Percentiles rank a stretch among this genome's conserved stretches.
These are phyloP conservation scores for Samsoniella hepiali DNA, from an alignment of 2,329 filamentous ascomycete genomes.

Conservation along the genomic window DNA sequence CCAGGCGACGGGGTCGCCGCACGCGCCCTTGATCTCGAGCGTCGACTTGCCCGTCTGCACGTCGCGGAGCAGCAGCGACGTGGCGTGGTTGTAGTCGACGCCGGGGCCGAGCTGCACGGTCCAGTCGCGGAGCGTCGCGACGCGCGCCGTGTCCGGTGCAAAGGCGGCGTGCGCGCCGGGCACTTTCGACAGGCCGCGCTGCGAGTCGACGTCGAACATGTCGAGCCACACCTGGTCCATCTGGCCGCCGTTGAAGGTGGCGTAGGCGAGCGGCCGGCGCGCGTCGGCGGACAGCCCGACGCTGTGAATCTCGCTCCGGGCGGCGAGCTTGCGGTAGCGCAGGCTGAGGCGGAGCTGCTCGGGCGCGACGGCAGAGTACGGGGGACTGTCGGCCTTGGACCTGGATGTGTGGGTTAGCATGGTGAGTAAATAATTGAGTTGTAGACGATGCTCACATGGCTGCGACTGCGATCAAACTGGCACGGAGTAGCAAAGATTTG, in stretches of 20 bases:
- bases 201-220: constrained; percentile 30
- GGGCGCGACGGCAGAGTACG: constrained; percentile 12
- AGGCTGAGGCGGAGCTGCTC: constrained; percentile 25
- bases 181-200: constrained; percentile 30
- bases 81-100: constrained; percentile 31
- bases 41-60: constrained; percentile 30
- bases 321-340: constrained; percentile 28
- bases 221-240: constrained; percentile 36
- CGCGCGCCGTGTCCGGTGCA: constrained; percentile 20
- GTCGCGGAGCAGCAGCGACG: constrained; percentile 32
- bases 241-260: constrained; percentile 30
- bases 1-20: constrained; percentile 32
- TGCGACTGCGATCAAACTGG: not conserved
- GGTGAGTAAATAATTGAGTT: not conserved
- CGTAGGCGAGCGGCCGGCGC: constrained; percentile 26
- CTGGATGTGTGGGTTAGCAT: not conserved
- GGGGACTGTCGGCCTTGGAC: not conserved
- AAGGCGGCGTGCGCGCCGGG: constrained; percentile 33
- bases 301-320: constrained; percentile 32
- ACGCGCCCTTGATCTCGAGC: constrained; percentile 31
- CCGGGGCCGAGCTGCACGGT: constrained; percentile 29
- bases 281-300: constrained; percentile 31
- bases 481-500: not conserved
- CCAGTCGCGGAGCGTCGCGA: constrained; percentile 33
- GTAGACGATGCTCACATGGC: not conserved